Base-by-base conservation (phyloP, 352 stramenopile species). In the Pythium folliculosum region DNA sequence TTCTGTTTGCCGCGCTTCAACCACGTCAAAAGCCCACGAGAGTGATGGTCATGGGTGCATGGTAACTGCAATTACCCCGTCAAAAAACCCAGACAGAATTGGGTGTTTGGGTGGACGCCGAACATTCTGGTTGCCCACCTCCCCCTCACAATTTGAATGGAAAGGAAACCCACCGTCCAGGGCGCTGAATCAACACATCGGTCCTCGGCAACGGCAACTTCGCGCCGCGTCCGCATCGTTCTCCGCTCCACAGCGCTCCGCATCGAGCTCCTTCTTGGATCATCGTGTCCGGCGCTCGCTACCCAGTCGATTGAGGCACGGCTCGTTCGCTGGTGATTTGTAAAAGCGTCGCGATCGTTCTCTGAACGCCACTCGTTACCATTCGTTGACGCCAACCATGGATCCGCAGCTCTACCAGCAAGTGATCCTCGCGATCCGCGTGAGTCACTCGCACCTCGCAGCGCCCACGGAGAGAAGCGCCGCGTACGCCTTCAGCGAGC, bases 401-500 rank as follows among this genome's bases (percentile, higher is more conserved):
- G 86, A 94, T 59, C 37, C 69, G 56, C 75, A 90, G 48, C 66
- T 91, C 45, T 94, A 90, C 68, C 69, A 90, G 68, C 82, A 88
- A 59, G 75, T 92, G 63, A 71, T 94, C 70, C 72, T 88, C 57
- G 86, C 86, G 17, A 77, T 94, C 19, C 77, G 91, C 55, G 77
- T 90, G 45, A 89, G 76, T 60, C 84, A 92, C 78, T 90, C 83
- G 70, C 72, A 73, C n/a, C 58, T 75, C 25, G 78, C 79, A 22
- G 70, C 77, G 3, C 49, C 78, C 2, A 69, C 45, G 0, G 83
- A 92, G 2, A 80, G 83, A 13, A 64, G 78, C 27, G 75, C 71
- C 22, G 83, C 86, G 17, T 94, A 94, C 56, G 77, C 72, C 40
- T 92, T 90, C 70, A 90, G 83, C 49, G 83, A 94, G 56, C 67